Base-by-base conservation (phyloP, 2,329 filamentous ascomycete species). In the Microthyrium microscopicum region DNA sequence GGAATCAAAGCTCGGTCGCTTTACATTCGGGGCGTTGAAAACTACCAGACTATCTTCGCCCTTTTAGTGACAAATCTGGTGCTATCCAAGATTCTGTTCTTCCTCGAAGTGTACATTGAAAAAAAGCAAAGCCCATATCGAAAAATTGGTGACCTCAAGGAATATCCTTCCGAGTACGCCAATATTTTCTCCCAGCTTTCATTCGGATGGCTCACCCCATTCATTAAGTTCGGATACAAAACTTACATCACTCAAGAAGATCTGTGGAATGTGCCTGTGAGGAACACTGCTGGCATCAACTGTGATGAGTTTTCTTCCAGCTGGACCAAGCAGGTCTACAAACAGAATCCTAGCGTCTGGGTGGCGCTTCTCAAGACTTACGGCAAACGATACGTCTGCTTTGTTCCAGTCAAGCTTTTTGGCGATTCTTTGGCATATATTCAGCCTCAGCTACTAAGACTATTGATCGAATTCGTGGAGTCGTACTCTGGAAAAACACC, bases 231-330 rank as follows among this genome's bases (percentile, higher is more conserved):
- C 11, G 33, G 33, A 7, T 35, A 30, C 26, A 35, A 30, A 20
- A 35, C 33, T 16, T 35, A 35, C 24, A n/a, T 35, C 11, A 30
- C 26, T 5, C n/a, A 30, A 24, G 33, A 35, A 12, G 33, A 35
- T 29, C 25, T 35, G 13, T 35, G 33, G 33, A 26, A 35, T 7
- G 15, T 35, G n/a, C 33, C 33, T 9, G 33, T 20, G 20, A 35
- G 33, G 15, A 28, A 30, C 18, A 35, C 26, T 8, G 21, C 33
- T 4, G 29, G 25, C 9, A 21, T n/a, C 8, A 35, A 29, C 19
- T 25, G 25, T 9, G 26, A 29, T 18, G 29, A 35, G 12, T 35
- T 30, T 18, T 28, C 33, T n/a, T 5, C 20, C 19, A 15, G 12
- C 3, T 35, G 33, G 33, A 13, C 18, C 17, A 12, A 5, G 3